Evolutionary conservation across 495 filamentous ascomycete genomes (phyloP).

Genomic region (Neurospora tetrasperma): DNA sequence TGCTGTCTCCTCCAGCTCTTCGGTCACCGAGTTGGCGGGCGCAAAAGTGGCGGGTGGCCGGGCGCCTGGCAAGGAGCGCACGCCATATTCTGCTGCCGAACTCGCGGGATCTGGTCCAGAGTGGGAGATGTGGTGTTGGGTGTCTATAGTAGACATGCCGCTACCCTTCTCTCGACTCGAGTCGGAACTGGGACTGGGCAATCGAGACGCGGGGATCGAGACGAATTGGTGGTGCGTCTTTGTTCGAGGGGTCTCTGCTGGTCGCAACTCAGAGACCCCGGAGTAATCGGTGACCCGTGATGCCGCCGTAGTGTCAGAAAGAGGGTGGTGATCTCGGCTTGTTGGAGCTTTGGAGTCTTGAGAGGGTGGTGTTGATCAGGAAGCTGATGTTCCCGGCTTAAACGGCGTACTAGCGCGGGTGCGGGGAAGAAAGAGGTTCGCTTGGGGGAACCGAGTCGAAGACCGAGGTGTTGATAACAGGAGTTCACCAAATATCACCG

Average conservation of each 20-base stretch:
- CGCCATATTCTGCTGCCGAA: conserved; percentile 34
- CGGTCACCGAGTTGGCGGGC: neutral
- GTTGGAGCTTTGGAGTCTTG: neutral
- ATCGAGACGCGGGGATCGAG: conserved; percentile 13
- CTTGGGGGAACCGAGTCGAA: neutral
- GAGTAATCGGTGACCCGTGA: neutral
- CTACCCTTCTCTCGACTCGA: conserved; percentile 9
- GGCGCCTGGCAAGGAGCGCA: conserved; percentile 3
- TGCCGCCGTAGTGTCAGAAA: neutral
- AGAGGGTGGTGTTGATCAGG: neutral
- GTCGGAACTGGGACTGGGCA: conserved; percentile 4
- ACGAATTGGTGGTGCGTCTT: neutral
- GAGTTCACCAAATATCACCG: neutral
- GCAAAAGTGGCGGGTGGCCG: conserved; percentile 1
- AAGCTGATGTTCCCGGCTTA: neutral
- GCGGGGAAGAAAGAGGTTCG: neutral
- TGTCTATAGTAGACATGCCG: conserved; percentile 36
- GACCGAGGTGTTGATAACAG: neutral
- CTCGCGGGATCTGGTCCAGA: conserved; percentile 24
- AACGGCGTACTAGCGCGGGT: neutral
- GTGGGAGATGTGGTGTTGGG: conserved; percentile 27
- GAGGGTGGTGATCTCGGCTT: neutral
- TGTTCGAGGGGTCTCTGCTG: conserved; percentile 4
- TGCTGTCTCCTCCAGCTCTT: neutral
- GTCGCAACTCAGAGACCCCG: conserved; percentile 7